Evolutionary conservation across 768 basidiomycete genomes (phyloP), one percentile per base, ranked within the genome.

Genomic region (Tulasnella sp.): DNA sequence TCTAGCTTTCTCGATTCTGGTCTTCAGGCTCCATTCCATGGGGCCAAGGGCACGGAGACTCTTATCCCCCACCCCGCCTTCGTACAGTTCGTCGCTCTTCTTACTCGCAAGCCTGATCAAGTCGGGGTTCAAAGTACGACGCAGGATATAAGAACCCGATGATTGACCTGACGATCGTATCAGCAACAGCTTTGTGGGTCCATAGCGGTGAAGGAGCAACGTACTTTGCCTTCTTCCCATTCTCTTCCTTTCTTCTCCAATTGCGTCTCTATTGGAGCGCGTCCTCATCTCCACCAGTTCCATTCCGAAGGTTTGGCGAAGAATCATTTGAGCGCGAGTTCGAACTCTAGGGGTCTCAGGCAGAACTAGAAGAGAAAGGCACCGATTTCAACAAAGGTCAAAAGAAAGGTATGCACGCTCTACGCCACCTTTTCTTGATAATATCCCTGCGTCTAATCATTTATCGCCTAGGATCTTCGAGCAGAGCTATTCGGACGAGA

Each of bases 391-490:
- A n/a, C n/a, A n/a, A 9, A n/a, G n/a, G n/a, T n/a, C n/a, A n/a
- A n/a, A n/a, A n/a, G n/a, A n/a, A 25, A n/a, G 14, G 25, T 19
- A 22, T 19, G 22, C 4, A 9, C n/a, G 22, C 29, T 29, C 74
- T 78, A 77, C 17, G 77, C 14, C 17, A 91, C 95, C 89, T 86
- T 86, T 93, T 93, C 84, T 95, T 96, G 52, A 86, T 89, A 71
- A 96, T 92, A 52, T 97, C 94, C 25, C 95, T 92, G 49, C 93
- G 86, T 40, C 88, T 87, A 68, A 97, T 82, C 1, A 89, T 86
- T 15, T 84, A 82, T 72, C 93, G 86, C 81, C 86, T 89, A 75
- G 91, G 89, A 81, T 97, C 94, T 4, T 85, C 86, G 82, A 95
- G 96, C 54, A 98, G 85, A 2, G 93, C 93, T 25, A 94, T 86